Conservation (phyloP, 805 yeast genomes). For the Myxozyma udenii region DNA sequence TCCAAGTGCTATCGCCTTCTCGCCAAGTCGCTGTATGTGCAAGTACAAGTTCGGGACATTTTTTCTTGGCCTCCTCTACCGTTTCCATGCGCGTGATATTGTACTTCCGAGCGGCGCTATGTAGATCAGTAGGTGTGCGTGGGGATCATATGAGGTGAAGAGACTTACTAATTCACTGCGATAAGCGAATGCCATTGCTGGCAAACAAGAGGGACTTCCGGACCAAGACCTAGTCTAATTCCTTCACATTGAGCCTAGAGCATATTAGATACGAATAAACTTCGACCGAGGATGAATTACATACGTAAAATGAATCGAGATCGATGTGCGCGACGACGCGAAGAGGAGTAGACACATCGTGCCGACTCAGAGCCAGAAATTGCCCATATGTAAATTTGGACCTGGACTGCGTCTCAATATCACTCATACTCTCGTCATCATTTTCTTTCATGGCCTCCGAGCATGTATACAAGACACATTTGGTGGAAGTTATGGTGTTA, state of each 20-base stretch:
- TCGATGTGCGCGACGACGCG: constrained; percentile 83
- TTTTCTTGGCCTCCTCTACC: constrained; percentile 60
- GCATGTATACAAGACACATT: too few relatives aligned
- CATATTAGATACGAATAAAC: background rate
- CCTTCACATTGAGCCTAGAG: constrained; percentile 76
- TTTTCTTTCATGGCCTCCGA: too few relatives aligned
- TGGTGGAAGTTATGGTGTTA: too few relatives aligned
- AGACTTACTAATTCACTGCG: constrained; percentile 57
- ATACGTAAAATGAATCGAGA: constrained; percentile 83
- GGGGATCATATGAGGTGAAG: background rate
- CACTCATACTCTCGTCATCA: too few relatives aligned
- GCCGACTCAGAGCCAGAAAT: constrained; percentile 11
- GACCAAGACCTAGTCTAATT: constrained; percentile 60
- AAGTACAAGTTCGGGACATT: constrained; percentile 71
- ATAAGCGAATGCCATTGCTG: constrained; percentile 89
- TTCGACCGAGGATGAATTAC: constrained; percentile 3
- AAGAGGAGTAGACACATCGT: constrained; percentile 42
- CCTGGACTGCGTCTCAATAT: too few relatives aligned
- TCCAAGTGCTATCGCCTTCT: constrained; percentile 83
- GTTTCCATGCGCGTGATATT: constrained; percentile 80
- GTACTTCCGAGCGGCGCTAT: constrained; percentile 80
- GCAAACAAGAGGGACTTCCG: constrained; percentile 83
- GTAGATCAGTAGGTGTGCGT: too few relatives aligned
- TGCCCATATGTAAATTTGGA: constrained; percentile 17
- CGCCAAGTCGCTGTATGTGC: constrained; percentile 94